Evolutionary conservation across 139 green algal species (phyloP).

Genomic region (Picochlorum sp.): DNA sequence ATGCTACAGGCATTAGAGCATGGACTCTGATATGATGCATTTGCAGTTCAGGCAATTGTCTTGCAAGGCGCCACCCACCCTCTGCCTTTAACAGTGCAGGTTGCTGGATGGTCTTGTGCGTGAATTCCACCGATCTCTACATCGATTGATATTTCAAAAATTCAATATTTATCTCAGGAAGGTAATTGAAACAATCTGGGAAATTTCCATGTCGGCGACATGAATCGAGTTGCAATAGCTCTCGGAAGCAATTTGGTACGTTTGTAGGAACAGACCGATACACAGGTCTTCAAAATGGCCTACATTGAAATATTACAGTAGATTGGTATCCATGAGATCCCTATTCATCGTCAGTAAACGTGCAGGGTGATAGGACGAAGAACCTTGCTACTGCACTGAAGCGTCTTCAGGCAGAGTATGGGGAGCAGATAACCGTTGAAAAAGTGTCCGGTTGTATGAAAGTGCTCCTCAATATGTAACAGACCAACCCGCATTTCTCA

Average conservation of each 20-base stretch:
- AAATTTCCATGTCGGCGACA: not conserved
- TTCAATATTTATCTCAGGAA: not conserved
- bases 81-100: too few relatives aligned
- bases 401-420: not conserved
- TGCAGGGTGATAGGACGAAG: not conserved
- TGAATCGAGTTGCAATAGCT: conserved; percentile 1
- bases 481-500: conserved; percentile 83
- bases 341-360: not conserved
- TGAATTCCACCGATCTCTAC: too few relatives aligned
- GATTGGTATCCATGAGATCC: not conserved
- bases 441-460: conserved; percentile 77
- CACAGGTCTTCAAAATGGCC: too few relatives aligned
- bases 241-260: conserved; percentile 6
- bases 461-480: conserved; percentile 67
- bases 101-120: too few relatives aligned
- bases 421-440: conserved; percentile 38
- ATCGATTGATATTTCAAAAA: not conserved
- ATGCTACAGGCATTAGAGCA: too few relatives aligned
- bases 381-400: not conserved
- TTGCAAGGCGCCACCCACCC: too few relatives aligned
- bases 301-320: not conserved
- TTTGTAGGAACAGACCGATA: not conserved
- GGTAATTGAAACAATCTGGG: not conserved
- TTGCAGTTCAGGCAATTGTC: too few relatives aligned
- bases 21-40: too few relatives aligned